Evolutionary conservation across 208 protist genomes (phyloP), one percentile per base, ranked within the genome.

Genomic region (Strigomonas culicis): DNA sequence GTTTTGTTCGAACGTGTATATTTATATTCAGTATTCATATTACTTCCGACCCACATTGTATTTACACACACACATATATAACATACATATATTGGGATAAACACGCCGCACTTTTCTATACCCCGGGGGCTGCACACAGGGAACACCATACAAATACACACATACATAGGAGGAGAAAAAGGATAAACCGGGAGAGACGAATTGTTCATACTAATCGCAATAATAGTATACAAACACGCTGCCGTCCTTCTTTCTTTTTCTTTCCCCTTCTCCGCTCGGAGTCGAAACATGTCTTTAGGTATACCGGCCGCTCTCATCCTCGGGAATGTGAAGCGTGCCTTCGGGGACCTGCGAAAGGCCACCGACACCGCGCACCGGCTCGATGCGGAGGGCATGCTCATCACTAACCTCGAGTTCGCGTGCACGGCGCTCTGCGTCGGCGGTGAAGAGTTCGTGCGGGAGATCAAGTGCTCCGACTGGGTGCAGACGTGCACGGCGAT

Each of bases 381-480:
- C n/a, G 49, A 59, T 10, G 60, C 63, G 3, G 34, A 28, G 1
- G 62, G 68, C 24, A 58, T 46, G 8, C 67, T 83, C 0, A 41
- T 47, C 22, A 58, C 70, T 4, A 28, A 66, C 22, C 70, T 78
- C 19, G 62, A 71, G 21, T 46, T 73, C 11, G 61, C 75, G 10
- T 82, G 79, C 70, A 82, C 75, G 1, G 59, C 64, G 1, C 66
- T 86, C 36, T 72, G 77, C 59, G 77, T 86, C 21, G 70, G 59
- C 2, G 73, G 68, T 13, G 75, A 82, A 46, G 69, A 81, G 43
- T 76, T 68, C 22, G 66, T 81, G 47, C 71, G 74, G 3, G 47
- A 62, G 30, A 70, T 84, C 27, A 71, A 78, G 8, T 44, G 62
- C 24, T 22, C 49, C 4, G 44, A 72, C 8, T 77, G 72, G 19